phyloP scores from a whole-genome alignment of 192 early-diverging fungal species.

The Allomyces javanicus region DNA sequence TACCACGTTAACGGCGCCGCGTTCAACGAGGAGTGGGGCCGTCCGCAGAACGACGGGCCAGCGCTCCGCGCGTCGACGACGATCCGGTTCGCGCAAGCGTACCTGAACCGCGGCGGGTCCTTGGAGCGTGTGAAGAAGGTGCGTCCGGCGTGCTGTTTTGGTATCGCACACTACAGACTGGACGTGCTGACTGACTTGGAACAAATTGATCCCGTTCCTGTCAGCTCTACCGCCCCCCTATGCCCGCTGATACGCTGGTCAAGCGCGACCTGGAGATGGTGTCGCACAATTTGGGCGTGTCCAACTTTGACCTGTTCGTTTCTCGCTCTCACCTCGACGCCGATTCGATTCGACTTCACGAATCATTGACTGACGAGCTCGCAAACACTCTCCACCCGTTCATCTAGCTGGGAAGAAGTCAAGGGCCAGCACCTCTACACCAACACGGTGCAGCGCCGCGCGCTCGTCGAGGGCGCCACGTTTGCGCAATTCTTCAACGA shows the following conservation, averaged over 20 bases:
- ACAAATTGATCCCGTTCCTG: neutral
- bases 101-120: constrained; percentile 12
- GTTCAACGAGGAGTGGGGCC: constrained; percentile 31
- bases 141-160: neutral
- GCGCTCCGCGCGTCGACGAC: constrained; percentile 24
- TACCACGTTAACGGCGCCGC: constrained; percentile 32
- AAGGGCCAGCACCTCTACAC: constrained; percentile 52
- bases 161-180: neutral
- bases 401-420: constrained; percentile 48
- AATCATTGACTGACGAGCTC: too few relatives aligned
- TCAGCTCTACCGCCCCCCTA: constrained; percentile 9
- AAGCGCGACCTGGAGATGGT: constrained; percentile 42
- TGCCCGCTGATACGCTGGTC: constrained; percentile 14
- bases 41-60: constrained; percentile 54
- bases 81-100: constrained; percentile 19
- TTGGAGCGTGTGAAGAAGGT: constrained; percentile 7
- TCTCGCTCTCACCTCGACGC: too few relatives aligned
- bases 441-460: constrained; percentile 32
- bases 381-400: too few relatives aligned
- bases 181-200: too few relatives aligned
- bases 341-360: too few relatives aligned
- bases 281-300: constrained; percentile 19
- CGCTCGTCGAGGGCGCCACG: constrained; percentile 29
- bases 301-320: constrained; percentile 25
- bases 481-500: constrained; percentile 24